Base-by-base conservation (phyloP, 1,139 yeast genomes). In the Casaregolazyma suthepensis region DNA sequence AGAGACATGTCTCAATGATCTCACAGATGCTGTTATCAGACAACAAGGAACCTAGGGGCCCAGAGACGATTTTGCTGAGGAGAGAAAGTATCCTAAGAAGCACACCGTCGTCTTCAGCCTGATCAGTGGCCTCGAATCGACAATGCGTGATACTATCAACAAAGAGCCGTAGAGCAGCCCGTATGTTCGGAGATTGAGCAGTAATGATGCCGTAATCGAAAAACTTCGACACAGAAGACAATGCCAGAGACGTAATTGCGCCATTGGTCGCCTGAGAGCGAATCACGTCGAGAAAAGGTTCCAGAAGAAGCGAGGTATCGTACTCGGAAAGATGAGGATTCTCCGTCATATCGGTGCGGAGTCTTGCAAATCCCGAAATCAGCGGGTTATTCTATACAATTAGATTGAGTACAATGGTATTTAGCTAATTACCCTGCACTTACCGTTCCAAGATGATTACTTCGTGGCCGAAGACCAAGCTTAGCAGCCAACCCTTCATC, bases 61-160 rank as follows among this genome's bases (percentile, higher is more conserved):
- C 82, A 46, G 67, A 62, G 31, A 90, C 78, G 35, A 91, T 77
- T 44, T 75, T 72, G 62, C 89, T 94, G 67, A 93, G 75, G 43
- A 93, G 73, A 46, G 86, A 75, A 60, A 94, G 78, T 22, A 94
- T 95, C 64, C 88, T 88, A 52, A 91, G 75, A 52, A 94, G 73
- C 4, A 94, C 94, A 0, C 96, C 88, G 65, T 94, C 99, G 70
- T 94, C 99, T 44, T 91, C 85, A 45, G 85, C 81, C 66, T 90
- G 96, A 66, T 91, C 97, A 0, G 95, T 87, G 1, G 96, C 96
- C 71, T 93, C 98, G 67, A 93, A 94, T 42, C 96, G 81, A 69
- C 99, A 93, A 65, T 90, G 96, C 0, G 98, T 88, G 55, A 94
- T 77, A 0, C 97, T 86, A 17, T 87, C 79, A 18, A 85, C 79